These are phyloP conservation scores for Centrapalus pauciflorus DNA, from an alignment of 129 eudicot species.

Conservation along the genomic window DNA sequence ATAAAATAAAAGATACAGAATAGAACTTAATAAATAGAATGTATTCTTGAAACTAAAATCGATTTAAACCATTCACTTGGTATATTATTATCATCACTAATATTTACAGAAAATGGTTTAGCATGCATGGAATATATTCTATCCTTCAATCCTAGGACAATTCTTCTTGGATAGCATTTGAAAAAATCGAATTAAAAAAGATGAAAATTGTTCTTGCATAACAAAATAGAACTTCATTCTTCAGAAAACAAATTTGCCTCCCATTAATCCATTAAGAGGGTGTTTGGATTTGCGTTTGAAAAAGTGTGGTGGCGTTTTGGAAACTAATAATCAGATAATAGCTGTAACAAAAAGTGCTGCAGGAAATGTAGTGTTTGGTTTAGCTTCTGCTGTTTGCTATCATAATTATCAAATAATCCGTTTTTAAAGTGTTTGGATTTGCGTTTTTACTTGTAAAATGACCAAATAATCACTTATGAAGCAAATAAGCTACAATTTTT, in stretches of 20 bases:
- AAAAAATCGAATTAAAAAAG: slow-evolving; percentile 11
- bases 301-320: too few species aligned
- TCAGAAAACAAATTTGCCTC: background rate
- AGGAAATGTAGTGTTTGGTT: too few species aligned
- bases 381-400: too few species aligned
- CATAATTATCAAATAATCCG: too few species aligned
- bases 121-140: slow-evolving; percentile 15
- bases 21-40: background rate
- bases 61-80: slow-evolving; percentile 20
- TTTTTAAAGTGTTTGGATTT: too few species aligned
- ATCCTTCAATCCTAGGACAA: slow-evolving; percentile 6
- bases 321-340: too few species aligned
- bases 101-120: background rate
- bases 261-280: slow-evolving; percentile 11
- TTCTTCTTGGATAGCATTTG: slow-evolving; percentile 16
- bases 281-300: too few species aligned
- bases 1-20: too few species aligned
- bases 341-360: too few species aligned
- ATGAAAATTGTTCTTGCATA: slow-evolving; percentile 18
- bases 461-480: too few species aligned
- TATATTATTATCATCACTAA: background rate
- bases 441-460: too few species aligned
- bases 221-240: slow-evolving; percentile 24
- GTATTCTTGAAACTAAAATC: background rate
- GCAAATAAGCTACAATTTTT: too few species aligned